phyloP scores from a whole-genome alignment of 371 early-diverging fungal genomes.

The Rhizomucor miehei region DNA sequence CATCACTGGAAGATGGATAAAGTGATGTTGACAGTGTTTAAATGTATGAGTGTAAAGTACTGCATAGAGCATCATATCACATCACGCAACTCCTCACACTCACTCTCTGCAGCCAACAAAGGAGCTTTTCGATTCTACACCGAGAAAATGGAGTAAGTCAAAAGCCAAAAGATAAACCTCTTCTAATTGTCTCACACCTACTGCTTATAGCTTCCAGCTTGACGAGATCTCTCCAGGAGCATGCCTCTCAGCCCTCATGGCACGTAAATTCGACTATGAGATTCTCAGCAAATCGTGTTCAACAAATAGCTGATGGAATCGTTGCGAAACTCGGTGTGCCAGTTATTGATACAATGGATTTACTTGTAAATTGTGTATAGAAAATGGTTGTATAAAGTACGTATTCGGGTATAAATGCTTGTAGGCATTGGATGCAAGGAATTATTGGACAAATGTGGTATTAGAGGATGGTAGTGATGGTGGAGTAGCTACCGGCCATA shows the following conservation, averaged over 20 bases:
- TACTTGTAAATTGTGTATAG: no score
- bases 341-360: no score
- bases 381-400: background rate
- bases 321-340: no score
- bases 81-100: no score
- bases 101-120: constrained; percentile 43
- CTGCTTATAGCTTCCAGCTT: constrained; percentile 41
- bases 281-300: constrained; percentile 48
- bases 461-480: constrained; percentile 60
- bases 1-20: constrained; percentile 54
- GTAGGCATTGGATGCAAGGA: constrained; percentile 4
- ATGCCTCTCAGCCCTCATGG: constrained; percentile 43
- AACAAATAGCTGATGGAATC: background rate
- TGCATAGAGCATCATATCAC: no score
- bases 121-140: constrained; percentile 55
- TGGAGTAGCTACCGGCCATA: constrained; percentile 60
- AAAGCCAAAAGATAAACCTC: background rate
- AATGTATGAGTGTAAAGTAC: constrained; percentile 49
- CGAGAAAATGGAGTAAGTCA: constrained; percentile 48
- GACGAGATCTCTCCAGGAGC: constrained; percentile 63
- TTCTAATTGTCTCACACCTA: background rate
- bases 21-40: constrained; percentile 65
- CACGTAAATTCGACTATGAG: constrained; percentile 59
- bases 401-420: constrained; percentile 1
- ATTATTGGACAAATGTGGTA: background rate